Base-by-base conservation (phyloP, 768 basidiomycete genomes). In the Pulveroboletus sp. region DNA sequence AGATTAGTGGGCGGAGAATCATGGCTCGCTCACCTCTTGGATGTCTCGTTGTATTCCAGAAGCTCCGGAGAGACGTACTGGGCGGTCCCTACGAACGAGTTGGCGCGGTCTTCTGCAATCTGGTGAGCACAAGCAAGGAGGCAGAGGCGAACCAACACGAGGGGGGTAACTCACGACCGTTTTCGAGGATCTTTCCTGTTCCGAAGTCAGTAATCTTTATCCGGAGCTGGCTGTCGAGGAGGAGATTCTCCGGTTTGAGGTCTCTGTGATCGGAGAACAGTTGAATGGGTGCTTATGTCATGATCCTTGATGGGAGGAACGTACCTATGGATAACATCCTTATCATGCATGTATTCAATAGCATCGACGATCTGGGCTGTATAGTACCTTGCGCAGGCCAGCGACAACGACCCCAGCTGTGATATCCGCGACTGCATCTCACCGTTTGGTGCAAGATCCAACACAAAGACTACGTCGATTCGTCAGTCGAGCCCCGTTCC, bases 161-260 rank as follows among this genome's bases (percentile, higher is more conserved):
- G 36, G 21, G n/a, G 13, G 1, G 45, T 9, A 11, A 69, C 81
- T 60, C 48, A 83, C 83, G 68, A 45, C 72, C 74, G 18, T 76
- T 63, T 53, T 84, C 81, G 31, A 84, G 70, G 54, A 89, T 73
- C 69, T 89, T 88, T 17, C 92, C 92, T 5, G 92, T 94, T 6
- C 96, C 96, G 68, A 98, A 98, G 67, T 99, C 96, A 14, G 93
- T 90, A n/a, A 99, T 80, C 68, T 93, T 95, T 63, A 96, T 82
- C 47, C 92, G 83, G 70, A 85, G 89, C 14, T 83, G 78, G 32
- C 79, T 79, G 58, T 95, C 93, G n/a, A 99, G 76, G 8, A 99
- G 76, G 28, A 98, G 75, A 65, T 97, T 97, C 68, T 89, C 88
- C 9, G 88, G 88, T 65, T 90, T 89, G 30, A 90, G 75, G 63